Conservation (phyloP, 2,329 filamentous ascomycete species). For the Sarocladiaceae sp. region DNA sequence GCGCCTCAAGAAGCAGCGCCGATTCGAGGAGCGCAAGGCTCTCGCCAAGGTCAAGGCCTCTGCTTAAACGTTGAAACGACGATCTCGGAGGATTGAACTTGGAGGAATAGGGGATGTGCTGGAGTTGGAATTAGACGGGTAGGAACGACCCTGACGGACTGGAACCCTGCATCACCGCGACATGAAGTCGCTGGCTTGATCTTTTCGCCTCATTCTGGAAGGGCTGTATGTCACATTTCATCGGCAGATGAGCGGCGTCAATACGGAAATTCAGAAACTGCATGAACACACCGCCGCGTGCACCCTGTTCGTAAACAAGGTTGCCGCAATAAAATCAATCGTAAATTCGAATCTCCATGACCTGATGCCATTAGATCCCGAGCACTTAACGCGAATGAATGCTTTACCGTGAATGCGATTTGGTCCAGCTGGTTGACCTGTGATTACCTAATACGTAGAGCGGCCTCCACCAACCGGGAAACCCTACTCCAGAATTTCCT, state of each 20-base stretch:
- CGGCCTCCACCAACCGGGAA: constrained; percentile 29
- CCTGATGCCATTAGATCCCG: too few relatives aligned
- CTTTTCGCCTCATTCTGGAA: constrained; percentile 51
- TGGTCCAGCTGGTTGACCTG: too few relatives aligned
- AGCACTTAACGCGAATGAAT: too few relatives aligned
- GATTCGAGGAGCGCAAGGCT: constrained; percentile 96
- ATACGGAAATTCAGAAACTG: constrained; percentile 52
- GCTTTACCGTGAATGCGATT: too few relatives aligned
- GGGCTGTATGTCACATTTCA: constrained; percentile 59
- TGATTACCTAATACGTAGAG: constrained; percentile 13
- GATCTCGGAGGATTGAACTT: constrained; percentile 27
- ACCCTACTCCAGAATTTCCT: constrained; percentile 32
- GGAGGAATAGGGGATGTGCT: constrained; percentile 23
- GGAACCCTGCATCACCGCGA: constrained; percentile 23
- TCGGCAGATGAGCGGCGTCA: constrained; percentile 59
- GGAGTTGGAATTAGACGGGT: constrained; percentile 30
- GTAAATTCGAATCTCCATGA: background rate
- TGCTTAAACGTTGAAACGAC: constrained; percentile 45
- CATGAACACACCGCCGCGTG: constrained; percentile 30
- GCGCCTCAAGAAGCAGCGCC: constrained; percentile 98
- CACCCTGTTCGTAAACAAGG: too few relatives aligned
- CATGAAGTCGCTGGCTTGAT: constrained; percentile 49
- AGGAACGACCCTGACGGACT: constrained; percentile 27
- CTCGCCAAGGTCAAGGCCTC: constrained; percentile 86
- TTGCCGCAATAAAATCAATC: background rate